Percentiles rank a stretch among this genome's conserved stretches.
phyloP scores from a whole-genome alignment of 2,329 filamentous ascomycete genomes.

The Pleurostoma richardsiae region DNA sequence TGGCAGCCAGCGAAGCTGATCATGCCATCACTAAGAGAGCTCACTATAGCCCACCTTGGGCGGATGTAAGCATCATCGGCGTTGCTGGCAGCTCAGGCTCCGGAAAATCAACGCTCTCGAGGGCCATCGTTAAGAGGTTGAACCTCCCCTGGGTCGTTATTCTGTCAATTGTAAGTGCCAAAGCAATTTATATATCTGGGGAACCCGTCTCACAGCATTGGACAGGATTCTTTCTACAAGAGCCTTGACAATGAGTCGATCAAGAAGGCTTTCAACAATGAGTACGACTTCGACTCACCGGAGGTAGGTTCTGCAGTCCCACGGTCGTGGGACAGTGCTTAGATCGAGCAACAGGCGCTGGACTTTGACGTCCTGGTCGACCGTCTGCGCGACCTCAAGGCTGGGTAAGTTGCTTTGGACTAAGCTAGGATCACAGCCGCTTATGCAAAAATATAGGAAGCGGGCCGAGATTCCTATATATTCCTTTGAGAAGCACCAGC shows the following conservation, averaged over 20 bases:
- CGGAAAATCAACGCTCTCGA: constrained; percentile 86
- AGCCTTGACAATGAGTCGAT: constrained; percentile 75
- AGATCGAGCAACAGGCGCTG: constrained; percentile 53
- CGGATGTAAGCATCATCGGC: constrained; percentile 92
- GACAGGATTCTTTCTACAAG: constrained; percentile 95
- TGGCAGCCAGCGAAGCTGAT: constrained; percentile 15
- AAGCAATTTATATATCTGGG: background rate
- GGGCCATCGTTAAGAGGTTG: constrained; percentile 83
- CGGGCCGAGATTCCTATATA: constrained; percentile 91
- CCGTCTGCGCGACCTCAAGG: constrained; percentile 76
- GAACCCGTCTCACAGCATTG: constrained; percentile 1
- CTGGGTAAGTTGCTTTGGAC: constrained; percentile 63
- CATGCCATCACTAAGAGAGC: constrained; percentile 51
- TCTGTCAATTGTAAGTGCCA: constrained; percentile 75
- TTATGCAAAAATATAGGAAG: constrained; percentile 47
- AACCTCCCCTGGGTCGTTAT: constrained; percentile 98
- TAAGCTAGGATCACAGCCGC: background rate
- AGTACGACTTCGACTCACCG: constrained; percentile 94
- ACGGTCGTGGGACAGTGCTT: constrained; percentile 1
- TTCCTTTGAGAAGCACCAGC: constrained; percentile 87
- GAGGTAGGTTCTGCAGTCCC: constrained; percentile 40
- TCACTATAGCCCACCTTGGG: constrained; percentile 93
- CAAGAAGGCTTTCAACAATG: constrained; percentile 75
- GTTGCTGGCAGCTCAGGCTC: constrained; percentile 94
- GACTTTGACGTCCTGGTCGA: constrained; percentile 89